Conservation (phyloP, 805 yeast genomes). For the Starmera pachycereana region DNA sequence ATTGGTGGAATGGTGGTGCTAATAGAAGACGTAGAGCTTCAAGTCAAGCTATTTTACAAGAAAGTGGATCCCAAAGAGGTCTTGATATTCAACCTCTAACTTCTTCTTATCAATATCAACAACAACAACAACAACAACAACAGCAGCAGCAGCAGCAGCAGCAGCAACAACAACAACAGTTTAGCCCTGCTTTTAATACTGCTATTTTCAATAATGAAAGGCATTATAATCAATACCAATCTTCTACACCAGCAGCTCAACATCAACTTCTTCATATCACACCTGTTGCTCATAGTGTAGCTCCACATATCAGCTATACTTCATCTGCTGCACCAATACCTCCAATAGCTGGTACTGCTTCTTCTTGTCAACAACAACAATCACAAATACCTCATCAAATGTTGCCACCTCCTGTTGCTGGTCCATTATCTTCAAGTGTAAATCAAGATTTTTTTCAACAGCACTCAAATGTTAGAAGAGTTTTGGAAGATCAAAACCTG, state of each 20-base stretch:
- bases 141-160: no score
- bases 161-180: constrained; percentile 3
- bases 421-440: constrained; percentile 12
- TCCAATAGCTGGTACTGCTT: no score
- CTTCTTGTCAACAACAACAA: constrained; percentile 2
- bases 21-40: constrained; percentile 61
- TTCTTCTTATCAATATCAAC: constrained; percentile 1
- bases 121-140: no score
- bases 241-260: constrained; percentile 3
- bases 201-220: constrained; percentile 4
- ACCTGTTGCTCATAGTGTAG: constrained; percentile 1
- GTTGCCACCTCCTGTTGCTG: neutral
- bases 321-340: no score
- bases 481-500: constrained; percentile 16
- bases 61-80: constrained; percentile 1
- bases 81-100: constrained; percentile 4
- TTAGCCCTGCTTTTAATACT: constrained; percentile 10
- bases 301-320: no score
- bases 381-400: constrained; percentile 1
- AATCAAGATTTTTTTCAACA: constrained; percentile 15
- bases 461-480: constrained; percentile 16
- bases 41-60: constrained; percentile 15
- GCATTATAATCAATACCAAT: constrained; percentile 4
- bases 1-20: constrained; percentile 97
- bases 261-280: constrained; percentile 5